Evolutionary conservation across 345 rosid species (phyloP).

Genomic region (Eucalyptus paniculata): DNA sequence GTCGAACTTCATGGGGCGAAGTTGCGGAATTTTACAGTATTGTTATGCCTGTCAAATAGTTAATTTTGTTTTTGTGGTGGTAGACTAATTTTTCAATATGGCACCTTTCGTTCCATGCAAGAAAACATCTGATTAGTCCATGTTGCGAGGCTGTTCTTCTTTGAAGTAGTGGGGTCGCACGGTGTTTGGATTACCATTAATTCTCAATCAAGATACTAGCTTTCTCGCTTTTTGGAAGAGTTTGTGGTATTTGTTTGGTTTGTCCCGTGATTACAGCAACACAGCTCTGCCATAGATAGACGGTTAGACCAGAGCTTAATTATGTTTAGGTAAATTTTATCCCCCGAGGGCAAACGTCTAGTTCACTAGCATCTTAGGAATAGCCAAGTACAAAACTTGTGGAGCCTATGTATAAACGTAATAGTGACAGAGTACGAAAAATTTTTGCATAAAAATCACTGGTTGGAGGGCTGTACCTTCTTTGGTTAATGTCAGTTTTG

Average conservation of each 20-base stretch:
- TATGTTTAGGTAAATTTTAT: neutral
- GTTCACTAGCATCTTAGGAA: neutral
- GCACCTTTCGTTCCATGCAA: neutral
- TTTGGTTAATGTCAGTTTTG: neutral
- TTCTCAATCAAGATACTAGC: neutral
- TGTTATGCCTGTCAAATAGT: neutral
- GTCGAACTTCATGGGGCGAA: neutral
- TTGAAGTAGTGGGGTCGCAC: neutral
- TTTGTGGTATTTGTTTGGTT: neutral
- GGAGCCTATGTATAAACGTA: neutral
- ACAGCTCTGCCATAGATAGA: neutral
- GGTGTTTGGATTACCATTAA: neutral
- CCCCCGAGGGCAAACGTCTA: neutral
- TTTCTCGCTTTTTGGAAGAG: neutral
- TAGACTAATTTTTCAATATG: neutral
- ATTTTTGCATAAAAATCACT: neutral
- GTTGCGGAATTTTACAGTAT: neutral
- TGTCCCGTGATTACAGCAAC: neutral
- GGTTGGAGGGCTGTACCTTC: neutral
- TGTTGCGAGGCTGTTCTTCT: neutral
- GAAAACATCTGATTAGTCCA: neutral
- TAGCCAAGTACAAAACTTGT: neutral
- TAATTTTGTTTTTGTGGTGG: neutral
- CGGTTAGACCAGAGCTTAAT: neutral
- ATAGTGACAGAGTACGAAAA: neutral